These are phyloP conservation scores for Deakozyma indianensis DNA, from an alignment of 805 yeast species.

Conservation along the genomic window DNA sequence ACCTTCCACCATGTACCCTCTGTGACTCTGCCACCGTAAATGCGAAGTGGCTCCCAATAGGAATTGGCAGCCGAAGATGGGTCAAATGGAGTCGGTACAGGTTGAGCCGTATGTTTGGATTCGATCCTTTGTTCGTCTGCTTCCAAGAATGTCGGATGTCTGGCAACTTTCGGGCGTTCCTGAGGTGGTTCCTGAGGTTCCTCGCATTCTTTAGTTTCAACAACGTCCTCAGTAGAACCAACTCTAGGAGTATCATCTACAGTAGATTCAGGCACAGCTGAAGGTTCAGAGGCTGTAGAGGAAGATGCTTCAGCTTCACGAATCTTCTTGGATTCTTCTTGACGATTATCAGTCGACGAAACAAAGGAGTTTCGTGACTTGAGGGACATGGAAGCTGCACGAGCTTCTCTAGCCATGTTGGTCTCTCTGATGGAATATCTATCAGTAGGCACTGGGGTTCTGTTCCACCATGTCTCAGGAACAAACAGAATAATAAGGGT, in stretches of 20 bases:
- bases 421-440: conserved; percentile 36
- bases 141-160: neutral
- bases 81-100: neutral
- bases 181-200: neutral
- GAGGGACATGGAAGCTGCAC: conserved; percentile 11
- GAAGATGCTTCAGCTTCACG: neutral
- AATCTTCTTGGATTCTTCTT: neutral
- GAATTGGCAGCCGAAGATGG: neutral
- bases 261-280: neutral
- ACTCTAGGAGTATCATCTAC: neutral
- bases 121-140: neutral
- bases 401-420: conserved; percentile 29
- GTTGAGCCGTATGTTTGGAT: neutral
- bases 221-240: neutral
- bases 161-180: neutral
- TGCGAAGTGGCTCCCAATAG: conserved; percentile 15
- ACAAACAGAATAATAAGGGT: conserved; percentile 36
- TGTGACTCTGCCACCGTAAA: conserved; percentile 37
- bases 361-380: neutral
- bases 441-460: conserved; percentile 36
- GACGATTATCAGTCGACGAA: neutral
- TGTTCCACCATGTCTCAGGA: conserved; percentile 53
- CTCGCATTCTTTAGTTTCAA: too few species aligned
- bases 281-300: neutral
- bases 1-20: conserved; percentile 41